Percentiles rank a stretch among this genome's conserved stretches.
These are phyloP conservation scores for Anisogramma anomala DNA, from an alignment of 2,329 filamentous ascomycete species.

Conservation along the genomic window DNA sequence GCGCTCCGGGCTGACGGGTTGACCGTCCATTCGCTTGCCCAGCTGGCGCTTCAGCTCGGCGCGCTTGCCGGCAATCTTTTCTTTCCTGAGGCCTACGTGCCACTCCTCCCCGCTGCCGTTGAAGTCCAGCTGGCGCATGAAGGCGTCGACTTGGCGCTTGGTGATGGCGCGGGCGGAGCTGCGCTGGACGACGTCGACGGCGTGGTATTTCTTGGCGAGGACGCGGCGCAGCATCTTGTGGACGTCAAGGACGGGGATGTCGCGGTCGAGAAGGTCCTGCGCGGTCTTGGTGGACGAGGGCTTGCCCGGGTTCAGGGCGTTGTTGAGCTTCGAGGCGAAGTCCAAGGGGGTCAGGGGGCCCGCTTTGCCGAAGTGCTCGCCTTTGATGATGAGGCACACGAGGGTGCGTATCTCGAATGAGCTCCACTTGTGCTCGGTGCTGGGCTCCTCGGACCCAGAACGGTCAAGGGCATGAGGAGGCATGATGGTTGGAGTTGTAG, in stretches of 20 bases:
- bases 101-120: constrained; percentile 7
- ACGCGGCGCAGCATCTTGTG: constrained; percentile 9
- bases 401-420: constrained; percentile 11
- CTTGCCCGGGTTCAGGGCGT: constrained; percentile 9
- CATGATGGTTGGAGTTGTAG: too few species aligned
- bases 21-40: neutral
- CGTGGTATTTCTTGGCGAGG: constrained; percentile 10
- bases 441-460: neutral
- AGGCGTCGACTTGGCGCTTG: constrained; percentile 5
- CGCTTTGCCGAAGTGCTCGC: constrained; percentile 1
- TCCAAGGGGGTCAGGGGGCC: constrained; percentile 5
- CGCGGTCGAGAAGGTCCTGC: constrained; percentile 3
- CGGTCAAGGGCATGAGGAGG: neutral
- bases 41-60: constrained; percentile 1
- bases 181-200: constrained; percentile 4
- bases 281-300: neutral
- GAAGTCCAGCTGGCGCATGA: constrained; percentile 9
- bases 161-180: neutral
- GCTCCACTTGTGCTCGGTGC: constrained; percentile 1
- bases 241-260: constrained; percentile 8
- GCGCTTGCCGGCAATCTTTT: neutral
- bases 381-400: constrained; percentile 12
- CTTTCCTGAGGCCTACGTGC: neutral
- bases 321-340: constrained; percentile 10
- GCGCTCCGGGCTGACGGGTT: neutral